Conservation (phyloP, 2,329 filamentous ascomycete species). For the Aspergillus chevalieri region DNA sequence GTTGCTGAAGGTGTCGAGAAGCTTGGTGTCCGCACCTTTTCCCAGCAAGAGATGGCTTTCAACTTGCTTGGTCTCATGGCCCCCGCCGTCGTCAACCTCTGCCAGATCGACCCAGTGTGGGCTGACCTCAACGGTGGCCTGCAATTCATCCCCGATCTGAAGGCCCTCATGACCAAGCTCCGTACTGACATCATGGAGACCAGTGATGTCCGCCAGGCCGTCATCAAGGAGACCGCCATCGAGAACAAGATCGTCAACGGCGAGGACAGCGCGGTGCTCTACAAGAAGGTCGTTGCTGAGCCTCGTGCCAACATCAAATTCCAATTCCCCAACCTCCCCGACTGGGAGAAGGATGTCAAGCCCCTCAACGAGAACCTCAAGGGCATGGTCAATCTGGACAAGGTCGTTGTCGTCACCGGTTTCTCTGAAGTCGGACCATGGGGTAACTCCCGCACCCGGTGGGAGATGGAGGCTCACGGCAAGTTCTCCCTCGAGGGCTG, state of each 20-base stretch:
- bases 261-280: conserved; percentile 81
- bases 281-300: conserved; percentile 89
- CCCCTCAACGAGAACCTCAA: conserved; percentile 83
- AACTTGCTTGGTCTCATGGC: conserved; percentile 96
- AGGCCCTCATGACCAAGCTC: conserved; percentile 86
- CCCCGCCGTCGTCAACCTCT: conserved; percentile 86
- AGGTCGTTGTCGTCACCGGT: conserved; percentile 94
- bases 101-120: conserved; percentile 91
- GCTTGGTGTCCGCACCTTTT: conserved; percentile 95
- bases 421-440: conserved; percentile 80
- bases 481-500: conserved; percentile 97
- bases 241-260: conserved; percentile 98
- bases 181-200: conserved; percentile 93
- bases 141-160: conserved; percentile 94
- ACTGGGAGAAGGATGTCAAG: conserved; percentile 86
- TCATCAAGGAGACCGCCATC: conserved; percentile 90
- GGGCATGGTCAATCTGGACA: conserved; percentile 98
- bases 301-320: conserved; percentile 98
- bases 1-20: conserved; percentile 95
- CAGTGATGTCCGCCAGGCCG: conserved; percentile 85
- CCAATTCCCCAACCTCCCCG: conserved; percentile 81
- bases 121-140: conserved; percentile 96
- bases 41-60: conserved; percentile 99
- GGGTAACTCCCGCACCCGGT: conserved; percentile 96
- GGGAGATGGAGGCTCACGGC: conserved; percentile 98